Base-by-base conservation (phyloP, 75 land plant genomes). In the Sequoia sempervirens region DNA sequence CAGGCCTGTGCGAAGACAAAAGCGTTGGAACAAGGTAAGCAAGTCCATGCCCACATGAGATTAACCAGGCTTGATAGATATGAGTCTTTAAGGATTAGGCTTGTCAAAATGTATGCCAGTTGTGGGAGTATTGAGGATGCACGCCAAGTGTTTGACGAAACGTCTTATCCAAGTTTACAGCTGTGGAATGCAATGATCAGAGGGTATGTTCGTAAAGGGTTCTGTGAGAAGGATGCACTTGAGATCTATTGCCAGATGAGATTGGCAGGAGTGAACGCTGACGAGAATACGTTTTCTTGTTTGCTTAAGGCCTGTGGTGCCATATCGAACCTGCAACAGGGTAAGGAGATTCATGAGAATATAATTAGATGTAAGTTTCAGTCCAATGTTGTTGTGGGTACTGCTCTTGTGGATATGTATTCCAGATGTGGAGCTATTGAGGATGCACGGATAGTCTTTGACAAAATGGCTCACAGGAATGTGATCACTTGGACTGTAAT, bases 401-500 rank as follows among this genome's bases (percentile, higher is more conserved):
- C 32, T 81, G 83, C 85, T 9, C 45, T 81, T 30, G 36, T 80
- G 32, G 79, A 87, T 43, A 85, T 80, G 85, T 87, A 85, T 74
- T 64, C 83, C 5, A 80, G 43, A 56, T 85, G 83, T 38, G 88
- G 88, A 20, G 41, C 75, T 38, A 15, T 85, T 18, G 88, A 64
- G 36, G 87, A 85, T 85, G 87, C 87, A 28, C 30, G 84, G 17
- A 34, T 53, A 41, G 87, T 87, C 80, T 87, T 87, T 72, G 54
- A 75, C 45, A 78, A 45, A 47, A 28, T 78, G 56, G 3, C 53
- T 40, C 50, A 47, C 1, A 78, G 79, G 10, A 81, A 84, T 84
- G 82, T 50, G 36, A 81, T 54, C 80, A 56, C 88, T 76, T 87
- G 87, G 88, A 87, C 80, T 79, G 86, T 83, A 34, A 61, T 87